Base-by-base conservation (phyloP, 192 early-diverging fungal genomes). In the Lobulomyces angularis region DNA sequence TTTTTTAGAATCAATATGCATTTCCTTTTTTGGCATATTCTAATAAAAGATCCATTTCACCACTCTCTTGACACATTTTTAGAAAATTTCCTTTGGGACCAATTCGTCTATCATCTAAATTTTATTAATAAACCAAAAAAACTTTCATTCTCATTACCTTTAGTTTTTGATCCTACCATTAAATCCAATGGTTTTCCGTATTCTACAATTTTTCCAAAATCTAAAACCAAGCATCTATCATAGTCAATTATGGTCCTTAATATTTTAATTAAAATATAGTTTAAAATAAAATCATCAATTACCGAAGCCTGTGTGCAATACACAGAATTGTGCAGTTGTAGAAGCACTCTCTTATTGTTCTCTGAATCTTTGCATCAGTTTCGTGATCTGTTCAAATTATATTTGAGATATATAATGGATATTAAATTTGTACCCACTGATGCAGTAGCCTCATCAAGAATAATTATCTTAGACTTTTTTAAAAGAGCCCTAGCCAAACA, bases 361-460 rank as follows among this genome's bases (percentile, higher is more conserved):
- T 50, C 58, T 96, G 91, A 55, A 95, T 92, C 28, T 66, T 67
- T n/a, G 67, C 69, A 49, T 97, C 92, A 9, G 86, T 91, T 40
- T 76, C 67, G 55, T 79, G 74, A 48, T 97, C 93, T 20, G 22
- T 17, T 44, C 16, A 1, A 34, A 41, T 20, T 43, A 14, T 21
- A 46, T 3, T 22, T 18, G 21, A 6, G 21, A 27, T 11, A 12
- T 16, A 19, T 18, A 27, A 22, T 5, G 18, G 5, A 5, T 18
- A 37, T 24, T 42, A 74, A 70, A 39, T 77, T 71, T 4, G 69
- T 70, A 20, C 51, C 81, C 6, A 88, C 78, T 3, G 74, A 77
- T 11, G 83, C 88, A 0, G 90, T 89, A 1, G 90, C 88, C 52
- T 91, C 88, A 51, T 85, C 83, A 48, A 82, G 56, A 6, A 85